Evolutionary conservation across 441 rosid species (phyloP), one percentile per base, ranked within the genome.

Genomic region (Capsella rubella): DNA sequence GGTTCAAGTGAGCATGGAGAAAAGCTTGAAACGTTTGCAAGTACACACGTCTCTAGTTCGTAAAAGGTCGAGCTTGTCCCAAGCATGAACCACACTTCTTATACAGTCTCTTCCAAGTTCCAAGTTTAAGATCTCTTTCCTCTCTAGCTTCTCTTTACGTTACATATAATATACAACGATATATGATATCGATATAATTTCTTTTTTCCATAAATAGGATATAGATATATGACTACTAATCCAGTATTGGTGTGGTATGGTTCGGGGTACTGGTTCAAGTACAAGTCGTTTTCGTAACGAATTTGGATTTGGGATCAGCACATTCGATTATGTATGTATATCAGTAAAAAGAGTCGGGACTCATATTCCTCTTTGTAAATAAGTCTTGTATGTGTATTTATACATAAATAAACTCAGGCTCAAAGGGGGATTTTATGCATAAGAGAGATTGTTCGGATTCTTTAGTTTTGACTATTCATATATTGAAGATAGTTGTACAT

Each of bases 1-100:
- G 13, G 47, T 21, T 13, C 91, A 94, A 78, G 97, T 90, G 25
- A 91, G 97, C 81, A 92, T 94, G 99, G 97, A 94, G 46, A 93
- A 90, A 79, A 94, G 95, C 78, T 80, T 94, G 82, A 88, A 84
- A 77, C 95, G 90, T 85, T 65, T 94, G 57, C 97, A 94, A 80
- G 89, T 78, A 83, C 86, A 95, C 75, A 95, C 97, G 3, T 55
- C 59, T 14, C 5, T 29, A 54, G 57, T 27, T 27, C n/a, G 28
- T 16, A 53, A 28, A 11, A 53, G 14, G 6, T 9, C 57, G 34
- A 53, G 35, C 58, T 28, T 53, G 16, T 28, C 58, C 3, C 3
- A 53, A 3, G 28, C 58, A 1, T 5, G 18, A 53, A 13, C 37
- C 37, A n/a, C 3, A 11, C 5, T 53, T 53, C 14, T 21, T 21